phyloP scores from a whole-genome alignment of 2,329 filamentous ascomycete genomes.

The Stagonosporopsis rhizophila region DNA sequence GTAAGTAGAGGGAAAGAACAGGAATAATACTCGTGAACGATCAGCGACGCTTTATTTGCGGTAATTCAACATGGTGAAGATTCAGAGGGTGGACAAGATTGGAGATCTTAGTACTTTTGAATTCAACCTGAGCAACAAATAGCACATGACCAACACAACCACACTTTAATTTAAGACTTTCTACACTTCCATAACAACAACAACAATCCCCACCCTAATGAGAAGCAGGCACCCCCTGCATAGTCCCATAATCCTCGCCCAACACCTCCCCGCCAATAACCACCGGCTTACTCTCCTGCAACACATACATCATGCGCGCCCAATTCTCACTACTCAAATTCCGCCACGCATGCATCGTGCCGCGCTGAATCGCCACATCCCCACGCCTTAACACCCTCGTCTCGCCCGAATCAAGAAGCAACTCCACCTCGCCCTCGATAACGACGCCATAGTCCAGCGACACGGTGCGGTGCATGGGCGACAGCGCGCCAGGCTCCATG shows the following conservation, averaged over 20 bases:
- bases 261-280: constrained; percentile 33
- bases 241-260: constrained; percentile 39
- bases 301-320: constrained; percentile 43
- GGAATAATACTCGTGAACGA: neutral
- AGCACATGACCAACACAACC: no score
- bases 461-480: constrained; percentile 50
- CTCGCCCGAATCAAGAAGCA: constrained; percentile 49
- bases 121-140: no score
- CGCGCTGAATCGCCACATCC: constrained; percentile 47
- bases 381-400: constrained; percentile 42
- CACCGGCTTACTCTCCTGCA: constrained; percentile 39
- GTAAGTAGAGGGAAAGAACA: neutral
- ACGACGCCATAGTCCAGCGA: constrained; percentile 50
- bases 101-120: no score
- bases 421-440: constrained; percentile 48
- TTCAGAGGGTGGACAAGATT: neutral
- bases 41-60: neutral
- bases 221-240: constrained; percentile 41
- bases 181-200: no score
- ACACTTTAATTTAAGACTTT: no score
- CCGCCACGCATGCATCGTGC: constrained; percentile 50
- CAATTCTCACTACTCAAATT: constrained; percentile 39
- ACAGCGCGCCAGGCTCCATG: constrained; percentile 35
- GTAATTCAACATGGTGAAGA: neutral
- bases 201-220: constrained; percentile 29